Base-by-base conservation (phyloP, 805 yeast genomes). In the Wickerhamomyces chambardii region DNA sequence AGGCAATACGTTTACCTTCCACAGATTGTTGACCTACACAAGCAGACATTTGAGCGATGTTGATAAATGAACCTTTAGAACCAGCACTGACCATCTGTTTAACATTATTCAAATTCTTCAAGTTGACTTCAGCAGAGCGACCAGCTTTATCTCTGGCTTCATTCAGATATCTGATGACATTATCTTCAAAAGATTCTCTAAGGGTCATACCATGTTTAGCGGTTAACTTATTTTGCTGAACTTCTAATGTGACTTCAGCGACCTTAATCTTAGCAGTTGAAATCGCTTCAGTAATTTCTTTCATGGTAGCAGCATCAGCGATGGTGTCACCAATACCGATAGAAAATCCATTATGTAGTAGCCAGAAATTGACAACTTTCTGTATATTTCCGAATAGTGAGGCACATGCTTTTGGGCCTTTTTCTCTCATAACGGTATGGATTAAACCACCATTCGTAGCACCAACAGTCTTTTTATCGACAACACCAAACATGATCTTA, bases 21-120 rank as follows among this genome's bases (percentile, higher is more conserved):
- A 92, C 98, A 64, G 95, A 92, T 59, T 92, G 99, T 63, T 92
- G 99, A 51, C 98, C 98, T 21, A 92, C 98, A 82, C 98, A 92
- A 10, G 98, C 98, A 29, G 97, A 87, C 98, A 92, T 92, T 66
- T 89, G 97, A 17, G 99, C 95, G 58, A 92, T 92, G 60, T 92
- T 92, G 61, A 92, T 92, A 61, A 90, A 92, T 14, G 98, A 92
- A 70, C 99, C 99, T 64, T 92, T 92, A 24, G 99, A 92, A 53
- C 99, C 99, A 12, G 98, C 92, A 45, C 90, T 82, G 34, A 92
- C 98, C 99, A 92, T 92, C 70, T 92, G 99, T 58, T 92, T 92
- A 47, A 92, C 99, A 53, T 90, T 90, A 58, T 92, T 92, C 46
- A 82, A 70, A 53, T 89, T 95, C 58, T 89, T 90, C 68, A 92